phyloP scores from a whole-genome alignment of 768 basidiomycete species.

The Boletus rubroflammeus region DNA sequence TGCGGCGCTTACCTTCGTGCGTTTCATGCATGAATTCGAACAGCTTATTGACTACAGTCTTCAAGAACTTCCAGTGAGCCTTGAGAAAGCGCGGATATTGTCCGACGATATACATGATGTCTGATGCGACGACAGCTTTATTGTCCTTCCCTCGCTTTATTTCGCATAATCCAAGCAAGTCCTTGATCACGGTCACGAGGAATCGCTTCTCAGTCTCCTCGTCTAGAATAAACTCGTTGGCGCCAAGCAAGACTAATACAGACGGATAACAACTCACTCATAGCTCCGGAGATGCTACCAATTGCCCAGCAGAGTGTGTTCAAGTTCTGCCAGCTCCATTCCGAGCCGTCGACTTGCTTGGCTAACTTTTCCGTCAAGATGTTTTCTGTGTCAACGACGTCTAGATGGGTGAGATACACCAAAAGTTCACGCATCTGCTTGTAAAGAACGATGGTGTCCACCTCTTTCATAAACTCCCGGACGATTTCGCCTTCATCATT shows the following conservation, averaged over 20 bases:
- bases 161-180: conserved; percentile 93
- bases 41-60: conserved; percentile 98
- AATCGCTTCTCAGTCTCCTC: conserved; percentile 99
- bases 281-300: conserved; percentile 97
- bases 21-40: conserved; percentile 99
- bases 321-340: conserved; percentile 99
- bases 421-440: conserved; percentile 98
- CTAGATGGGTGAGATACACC: conserved; percentile 96
- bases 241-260: background rate
- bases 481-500: conserved; percentile 99
- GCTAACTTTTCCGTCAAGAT: conserved; percentile 96
- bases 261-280: conserved; percentile 65
- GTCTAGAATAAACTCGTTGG: conserved; percentile 44
- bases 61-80: conserved; percentile 99
- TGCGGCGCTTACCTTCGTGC: conserved; percentile 68
- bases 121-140: conserved; percentile 96
- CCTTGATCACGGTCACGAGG: conserved; percentile 98
- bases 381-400: conserved; percentile 93
- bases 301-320: conserved; percentile 99
- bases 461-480: conserved; percentile 98
- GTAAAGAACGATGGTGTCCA: conserved; percentile 96
- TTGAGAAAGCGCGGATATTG: conserved; percentile 99
- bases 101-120: conserved; percentile 98
- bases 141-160: conserved; percentile 99
- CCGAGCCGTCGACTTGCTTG: conserved; percentile 95